Percentiles rank a stretch among this genome's conserved stretches.
These are phyloP conservation scores for Neofusicoccum sp. DNA, from an alignment of 2,329 filamentous ascomycete genomes.

Conservation along the genomic window DNA sequence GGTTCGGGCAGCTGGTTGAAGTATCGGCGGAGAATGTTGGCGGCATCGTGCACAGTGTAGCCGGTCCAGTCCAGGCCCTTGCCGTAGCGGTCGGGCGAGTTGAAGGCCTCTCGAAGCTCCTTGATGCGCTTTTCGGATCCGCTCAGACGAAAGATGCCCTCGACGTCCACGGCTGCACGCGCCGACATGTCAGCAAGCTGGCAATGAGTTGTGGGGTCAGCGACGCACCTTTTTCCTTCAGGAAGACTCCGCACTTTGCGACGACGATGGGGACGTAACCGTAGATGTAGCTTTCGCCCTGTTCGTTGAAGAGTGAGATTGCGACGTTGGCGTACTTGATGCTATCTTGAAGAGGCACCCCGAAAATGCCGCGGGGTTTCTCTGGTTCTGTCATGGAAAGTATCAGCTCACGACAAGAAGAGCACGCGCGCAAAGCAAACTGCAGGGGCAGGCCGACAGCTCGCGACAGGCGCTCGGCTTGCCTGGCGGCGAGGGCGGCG, in stretches of 20 bases:
- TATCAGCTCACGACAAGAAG: conserved; percentile 15
- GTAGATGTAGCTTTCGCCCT: conserved; percentile 95
- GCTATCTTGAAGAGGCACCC: conserved; percentile 86
- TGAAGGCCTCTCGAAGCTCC: conserved; percentile 86
- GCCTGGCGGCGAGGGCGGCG: neutral
- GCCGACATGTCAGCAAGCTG: conserved; percentile 26
- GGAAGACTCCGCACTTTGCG: conserved; percentile 92
- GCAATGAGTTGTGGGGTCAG: neutral
- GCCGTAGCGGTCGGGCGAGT: conserved; percentile 91
- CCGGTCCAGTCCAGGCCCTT: conserved; percentile 97
- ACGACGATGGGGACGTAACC: conserved; percentile 98
- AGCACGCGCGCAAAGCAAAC: conserved; percentile 6
- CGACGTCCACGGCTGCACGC: conserved; percentile 76
- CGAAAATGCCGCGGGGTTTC: conserved; percentile 76
- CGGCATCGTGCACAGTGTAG: conserved; percentile 97
- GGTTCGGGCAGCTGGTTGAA: conserved; percentile 95
- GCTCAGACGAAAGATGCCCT: conserved; percentile 94
- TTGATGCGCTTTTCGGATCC: conserved; percentile 98
- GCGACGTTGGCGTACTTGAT: conserved; percentile 98
- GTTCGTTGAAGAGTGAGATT: conserved; percentile 89
- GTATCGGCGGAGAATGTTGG: conserved; percentile 92
- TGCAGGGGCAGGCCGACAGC: neutral
- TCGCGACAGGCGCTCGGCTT: conserved; percentile 8
- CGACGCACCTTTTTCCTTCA: conserved; percentile 90
- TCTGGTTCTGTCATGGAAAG: conserved; percentile 28